Percentiles rank a stretch among this genome's conserved stretches.
Evolutionary conservation across 1,284 basidiomycete genomes (phyloP).

Genomic region (Leccinum subspadiceum): DNA sequence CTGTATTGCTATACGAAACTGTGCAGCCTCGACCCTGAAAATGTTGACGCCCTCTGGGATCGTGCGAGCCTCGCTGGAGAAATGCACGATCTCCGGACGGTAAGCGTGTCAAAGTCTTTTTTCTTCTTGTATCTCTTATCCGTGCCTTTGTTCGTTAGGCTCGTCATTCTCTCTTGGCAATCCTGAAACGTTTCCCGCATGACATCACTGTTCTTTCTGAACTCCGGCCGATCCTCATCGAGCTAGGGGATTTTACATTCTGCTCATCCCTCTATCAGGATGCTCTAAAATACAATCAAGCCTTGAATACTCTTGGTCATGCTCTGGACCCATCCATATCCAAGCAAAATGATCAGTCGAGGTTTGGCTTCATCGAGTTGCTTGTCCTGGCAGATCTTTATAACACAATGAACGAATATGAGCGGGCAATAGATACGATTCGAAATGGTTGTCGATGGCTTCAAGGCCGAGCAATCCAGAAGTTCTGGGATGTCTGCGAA

Average conservation of each 20-base stretch:
- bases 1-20: conserved; percentile 91
- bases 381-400: conserved; percentile 85
- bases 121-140: neutral
- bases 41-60: conserved; percentile 89
- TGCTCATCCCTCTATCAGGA: conserved; percentile 29
- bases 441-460: conserved; percentile 85
- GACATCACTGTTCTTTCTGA: conserved; percentile 81
- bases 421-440: conserved; percentile 69
- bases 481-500: conserved; percentile 77
- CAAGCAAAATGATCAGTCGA: conserved; percentile 34
- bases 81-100: conserved; percentile 67
- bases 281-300: conserved; percentile 49
- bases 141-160: conserved; percentile 45
- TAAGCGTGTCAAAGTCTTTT: conserved; percentile 30
- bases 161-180: conserved; percentile 70
- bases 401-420: conserved; percentile 68
- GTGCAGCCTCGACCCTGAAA: conserved; percentile 74
- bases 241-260: conserved; percentile 65
- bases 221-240: conserved; percentile 58
- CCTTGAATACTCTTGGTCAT: conserved; percentile 40
- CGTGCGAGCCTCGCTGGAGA: conserved; percentile 81
- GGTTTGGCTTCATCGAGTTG: conserved; percentile 62
- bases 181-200: conserved; percentile 64
- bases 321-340: conserved; percentile 52
- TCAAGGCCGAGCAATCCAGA: conserved; percentile 74